phyloP scores from a whole-genome alignment of 2,329 filamentous ascomycete genomes.

The Aspergillus ochraceus region DNA sequence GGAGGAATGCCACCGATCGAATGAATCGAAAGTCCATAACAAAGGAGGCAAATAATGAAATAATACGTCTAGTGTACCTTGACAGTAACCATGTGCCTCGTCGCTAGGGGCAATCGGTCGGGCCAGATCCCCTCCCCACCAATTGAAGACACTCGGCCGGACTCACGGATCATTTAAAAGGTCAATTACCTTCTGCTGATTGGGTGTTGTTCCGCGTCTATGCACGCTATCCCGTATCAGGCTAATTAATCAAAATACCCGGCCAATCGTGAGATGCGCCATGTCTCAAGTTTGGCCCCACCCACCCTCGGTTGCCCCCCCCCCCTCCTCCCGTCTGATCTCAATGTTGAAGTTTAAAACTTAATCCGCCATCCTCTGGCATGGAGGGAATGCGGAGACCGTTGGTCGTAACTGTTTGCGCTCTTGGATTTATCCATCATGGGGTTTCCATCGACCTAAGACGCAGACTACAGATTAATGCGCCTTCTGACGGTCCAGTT shows the following conservation, averaged over 20 bases:
- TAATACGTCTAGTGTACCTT: not conserved
- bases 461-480: no score
- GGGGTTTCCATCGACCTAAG: no score
- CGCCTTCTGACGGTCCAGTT: no score
- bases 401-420: no score
- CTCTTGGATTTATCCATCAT: no score
- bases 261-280: not conserved
- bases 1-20: no score
- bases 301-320: not conserved
- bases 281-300: not conserved
- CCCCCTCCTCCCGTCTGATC: not conserved
- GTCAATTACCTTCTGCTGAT: not conserved
- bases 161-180: slow-evolving; percentile 12
- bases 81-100: slow-evolving; percentile 8
- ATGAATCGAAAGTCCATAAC: no score
- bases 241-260: not conserved
- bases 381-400: no score
- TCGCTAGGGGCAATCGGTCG: slow-evolving; percentile 24
- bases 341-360: not conserved
- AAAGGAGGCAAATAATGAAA: not conserved
- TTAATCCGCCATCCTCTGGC: not conserved
- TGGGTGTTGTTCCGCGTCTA: not conserved
- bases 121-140: slow-evolving; percentile 13
- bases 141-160: slow-evolving; percentile 9
- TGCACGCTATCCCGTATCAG: not conserved